Percentiles rank a stretch among this genome's conserved stretches.
phyloP scores from a whole-genome alignment of 331 rosid genomes.

The Pyrus hybrid region DNA sequence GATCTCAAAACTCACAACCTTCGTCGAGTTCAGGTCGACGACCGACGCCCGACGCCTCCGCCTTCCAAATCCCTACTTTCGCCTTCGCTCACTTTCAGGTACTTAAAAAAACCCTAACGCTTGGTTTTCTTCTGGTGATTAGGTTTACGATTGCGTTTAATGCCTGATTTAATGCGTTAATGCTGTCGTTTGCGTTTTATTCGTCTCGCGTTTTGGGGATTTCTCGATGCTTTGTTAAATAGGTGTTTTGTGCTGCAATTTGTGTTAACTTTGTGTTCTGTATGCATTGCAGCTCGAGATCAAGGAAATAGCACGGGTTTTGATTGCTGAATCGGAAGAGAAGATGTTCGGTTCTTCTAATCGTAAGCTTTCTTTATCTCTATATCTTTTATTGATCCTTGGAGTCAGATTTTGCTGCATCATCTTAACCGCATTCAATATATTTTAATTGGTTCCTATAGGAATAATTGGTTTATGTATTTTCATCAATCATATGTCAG shows the following conservation, averaged over 20 bases:
- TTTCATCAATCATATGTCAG: neutral
- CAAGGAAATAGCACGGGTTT: conserved; percentile 13
- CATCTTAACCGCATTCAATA: neutral
- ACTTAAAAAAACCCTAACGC: neutral
- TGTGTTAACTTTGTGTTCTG: neutral
- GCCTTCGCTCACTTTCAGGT: neutral
- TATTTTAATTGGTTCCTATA: neutral
- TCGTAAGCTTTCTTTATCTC: conserved; percentile 43
- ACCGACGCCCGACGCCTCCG: neutral
- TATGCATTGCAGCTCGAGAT: conserved; percentile 27
- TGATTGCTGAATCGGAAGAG: conserved; percentile 5
- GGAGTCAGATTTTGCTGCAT: neutral
- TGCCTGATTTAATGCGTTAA: neutral
- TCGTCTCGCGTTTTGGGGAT: neutral
- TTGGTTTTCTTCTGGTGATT: neutral
- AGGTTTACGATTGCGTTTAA: neutral
- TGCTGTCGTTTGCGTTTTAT: neutral
- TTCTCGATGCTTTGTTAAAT: neutral
- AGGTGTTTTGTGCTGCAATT: neutral
- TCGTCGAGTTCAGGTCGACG: neutral
- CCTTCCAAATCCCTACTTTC: neutral
- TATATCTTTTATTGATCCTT: neutral
- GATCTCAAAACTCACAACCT: neutral
- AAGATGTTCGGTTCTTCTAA: conserved; percentile 75
- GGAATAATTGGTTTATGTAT: neutral